phyloP scores from a whole-genome alignment of 2,329 filamentous ascomycete genomes.

The Calonectria pseudoreteaudii region DNA sequence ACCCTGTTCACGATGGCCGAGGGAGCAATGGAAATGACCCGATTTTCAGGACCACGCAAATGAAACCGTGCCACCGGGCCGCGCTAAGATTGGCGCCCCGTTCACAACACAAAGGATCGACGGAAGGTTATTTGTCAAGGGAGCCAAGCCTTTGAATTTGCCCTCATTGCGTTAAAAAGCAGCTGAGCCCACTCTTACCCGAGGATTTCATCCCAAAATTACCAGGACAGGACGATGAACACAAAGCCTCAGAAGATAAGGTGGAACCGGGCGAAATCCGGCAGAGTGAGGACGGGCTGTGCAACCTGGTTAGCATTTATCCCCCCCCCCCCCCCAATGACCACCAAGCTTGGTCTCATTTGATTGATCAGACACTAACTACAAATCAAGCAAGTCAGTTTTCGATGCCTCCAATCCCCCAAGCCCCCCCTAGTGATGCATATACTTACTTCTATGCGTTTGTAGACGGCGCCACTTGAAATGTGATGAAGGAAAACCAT shows the following conservation, averaged over 20 bases:
- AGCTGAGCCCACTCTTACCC: neutral
- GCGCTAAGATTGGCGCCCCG: neutral
- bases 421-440: neutral
- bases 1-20: neutral
- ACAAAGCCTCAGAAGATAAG: neutral
- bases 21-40: neutral
- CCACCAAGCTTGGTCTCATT: neutral
- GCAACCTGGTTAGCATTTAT: neutral
- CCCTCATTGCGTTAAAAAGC: neutral
- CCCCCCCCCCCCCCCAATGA: neutral
- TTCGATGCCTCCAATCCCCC: neutral
- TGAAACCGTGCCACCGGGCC: neutral
- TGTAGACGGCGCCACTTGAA: neutral
- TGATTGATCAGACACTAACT: neutral
- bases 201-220: neutral
- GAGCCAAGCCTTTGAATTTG: too few relatives aligned
- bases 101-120: neutral
- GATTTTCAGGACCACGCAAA: neutral
- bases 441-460: neutral
- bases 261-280: neutral
- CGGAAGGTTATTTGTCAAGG: neutral
- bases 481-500: neutral
- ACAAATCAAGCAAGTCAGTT: neutral
- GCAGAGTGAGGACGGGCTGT: conserved; percentile 2
- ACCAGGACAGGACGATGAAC: neutral